Evolutionary conservation across 306 rosid species (phyloP).

Genomic region (Cucumis cinereus): DNA sequence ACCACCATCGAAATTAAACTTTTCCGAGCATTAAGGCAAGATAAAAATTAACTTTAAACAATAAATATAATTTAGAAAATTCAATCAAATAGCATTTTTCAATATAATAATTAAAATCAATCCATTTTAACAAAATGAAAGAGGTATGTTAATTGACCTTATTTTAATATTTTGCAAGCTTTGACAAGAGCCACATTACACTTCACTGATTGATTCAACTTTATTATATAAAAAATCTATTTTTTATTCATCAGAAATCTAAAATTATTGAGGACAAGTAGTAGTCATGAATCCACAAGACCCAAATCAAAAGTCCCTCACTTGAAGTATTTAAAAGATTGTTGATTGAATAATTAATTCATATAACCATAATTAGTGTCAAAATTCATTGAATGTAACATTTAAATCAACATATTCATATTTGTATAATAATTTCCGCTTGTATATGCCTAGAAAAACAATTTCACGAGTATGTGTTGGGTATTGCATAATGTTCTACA

Average conservation of each 20-base stretch:
- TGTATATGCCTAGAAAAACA: too few relatives aligned
- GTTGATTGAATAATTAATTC: background rate
- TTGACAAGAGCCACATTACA: background rate
- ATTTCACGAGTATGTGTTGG: background rate
- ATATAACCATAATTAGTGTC: background rate
- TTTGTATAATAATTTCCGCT: background rate
- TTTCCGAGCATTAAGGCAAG: background rate
- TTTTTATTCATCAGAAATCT: background rate
- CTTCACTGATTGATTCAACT: background rate
- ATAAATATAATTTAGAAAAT: too few relatives aligned
- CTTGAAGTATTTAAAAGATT: background rate
- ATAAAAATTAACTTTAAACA: too few relatives aligned
- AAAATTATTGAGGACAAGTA: background rate
- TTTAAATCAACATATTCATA: background rate
- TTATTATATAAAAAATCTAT: background rate
- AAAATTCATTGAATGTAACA: slow-evolving; percentile 3
- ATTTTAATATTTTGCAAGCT: background rate
- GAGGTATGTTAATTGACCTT: background rate
- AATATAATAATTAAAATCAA: background rate
- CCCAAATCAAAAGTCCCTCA: background rate
- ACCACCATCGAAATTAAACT: too few relatives aligned
- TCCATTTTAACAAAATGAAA: background rate
- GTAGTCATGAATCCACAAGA: background rate
- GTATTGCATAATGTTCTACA: background rate
- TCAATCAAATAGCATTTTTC: background rate